Conservation (phyloP, 805 yeast genomes). For the Komagataella pseudopastoris region DNA sequence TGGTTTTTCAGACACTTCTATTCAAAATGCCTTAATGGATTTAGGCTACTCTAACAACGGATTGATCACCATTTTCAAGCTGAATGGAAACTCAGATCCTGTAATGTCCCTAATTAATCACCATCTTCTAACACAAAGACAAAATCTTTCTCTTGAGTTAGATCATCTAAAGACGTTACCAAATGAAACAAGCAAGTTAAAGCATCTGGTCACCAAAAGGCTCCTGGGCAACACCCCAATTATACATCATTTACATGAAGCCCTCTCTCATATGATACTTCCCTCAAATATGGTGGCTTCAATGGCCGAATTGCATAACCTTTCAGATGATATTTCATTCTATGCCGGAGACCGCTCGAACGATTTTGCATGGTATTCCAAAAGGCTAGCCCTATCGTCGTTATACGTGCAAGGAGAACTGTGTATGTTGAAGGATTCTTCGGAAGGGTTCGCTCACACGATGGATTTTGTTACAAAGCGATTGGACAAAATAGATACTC, state of each 20-base stretch:
- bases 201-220: slow-evolving; percentile 26
- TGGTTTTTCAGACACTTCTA: slow-evolving; percentile 29
- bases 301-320: slow-evolving; percentile 52
- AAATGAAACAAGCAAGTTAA: slow-evolving; percentile 11
- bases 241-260: slow-evolving; percentile 27
- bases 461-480: slow-evolving; percentile 48
- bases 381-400: slow-evolving; percentile 56
- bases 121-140: not conserved
- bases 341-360: slow-evolving; percentile 68
- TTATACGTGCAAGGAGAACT: slow-evolving; percentile 67
- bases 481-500: slow-evolving; percentile 33
- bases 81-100: slow-evolving; percentile 7
- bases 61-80: slow-evolving; percentile 23
- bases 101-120: slow-evolving; percentile 2
- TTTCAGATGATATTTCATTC: slow-evolving; percentile 75
- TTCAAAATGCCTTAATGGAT: slow-evolving; percentile 28
- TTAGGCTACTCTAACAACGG: slow-evolving; percentile 26
- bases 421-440: slow-evolving; percentile 66
- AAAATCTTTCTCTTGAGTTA: not conserved
- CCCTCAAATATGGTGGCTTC: slow-evolving; percentile 51
- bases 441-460: slow-evolving; percentile 43
- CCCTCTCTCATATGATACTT: slow-evolving; percentile 45
- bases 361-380: slow-evolving; percentile 90
- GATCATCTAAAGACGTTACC: not conserved
- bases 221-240: slow-evolving; percentile 37